A percentile compares a stretch with the other conserved stretches of the same genome.
These are phyloP conservation scores for Sambucus nigra DNA, from an alignment of 129 eudicot genomes.

Conservation along the genomic window DNA sequence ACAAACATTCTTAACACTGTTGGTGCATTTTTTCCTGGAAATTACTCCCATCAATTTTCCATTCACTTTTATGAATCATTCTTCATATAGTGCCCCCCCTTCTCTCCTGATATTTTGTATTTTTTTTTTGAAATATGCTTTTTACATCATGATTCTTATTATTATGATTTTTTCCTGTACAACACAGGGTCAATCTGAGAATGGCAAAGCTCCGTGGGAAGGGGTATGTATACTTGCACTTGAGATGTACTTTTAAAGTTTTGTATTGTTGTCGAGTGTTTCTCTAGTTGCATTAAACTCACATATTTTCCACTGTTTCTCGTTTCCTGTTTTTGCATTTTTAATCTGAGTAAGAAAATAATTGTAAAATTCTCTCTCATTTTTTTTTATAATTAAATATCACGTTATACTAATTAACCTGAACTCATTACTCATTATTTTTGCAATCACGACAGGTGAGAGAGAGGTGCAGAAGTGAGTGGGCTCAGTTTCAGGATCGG, in stretches of 20 bases:
- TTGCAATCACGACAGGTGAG: conserved; percentile 38
- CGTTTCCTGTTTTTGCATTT: too few species aligned
- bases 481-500: conserved; percentile 79
- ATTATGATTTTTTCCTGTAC: background rate
- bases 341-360: too few species aligned
- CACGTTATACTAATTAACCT: background rate
- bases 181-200: conserved; percentile 56
- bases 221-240: conserved; percentile 42
- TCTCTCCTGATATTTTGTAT: background rate
- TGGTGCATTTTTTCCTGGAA: too few species aligned
- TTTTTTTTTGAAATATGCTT: too few species aligned
- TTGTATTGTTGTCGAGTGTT: too few species aligned
- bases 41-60: too few species aligned
- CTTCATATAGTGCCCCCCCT: too few species aligned
- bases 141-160: background rate
- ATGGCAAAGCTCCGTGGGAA: conserved; percentile 87
- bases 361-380: background rate
- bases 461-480: conserved; percentile 72
- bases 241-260: too few species aligned
- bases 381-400: background rate
- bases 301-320: too few species aligned
- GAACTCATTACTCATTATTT: background rate
- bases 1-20: too few species aligned
- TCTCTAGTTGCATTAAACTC: too few species aligned
- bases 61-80: too few species aligned